Conservation (phyloP, 2,329 filamentous ascomycete species). For the Scytalidium lignicola region DNA sequence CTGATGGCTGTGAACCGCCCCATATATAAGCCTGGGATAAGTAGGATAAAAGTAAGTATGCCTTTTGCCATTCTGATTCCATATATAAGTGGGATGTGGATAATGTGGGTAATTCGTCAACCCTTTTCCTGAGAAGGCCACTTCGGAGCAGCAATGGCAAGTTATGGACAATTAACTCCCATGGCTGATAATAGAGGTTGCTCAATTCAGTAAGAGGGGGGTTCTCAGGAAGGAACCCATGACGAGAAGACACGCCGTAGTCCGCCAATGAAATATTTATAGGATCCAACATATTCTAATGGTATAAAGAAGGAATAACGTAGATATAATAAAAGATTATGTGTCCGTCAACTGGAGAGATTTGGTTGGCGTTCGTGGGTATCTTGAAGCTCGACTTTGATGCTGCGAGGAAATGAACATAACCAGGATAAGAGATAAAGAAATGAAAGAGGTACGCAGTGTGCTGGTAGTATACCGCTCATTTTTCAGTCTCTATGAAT, state of each 20-base stretch:
- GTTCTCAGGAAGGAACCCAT: constrained; percentile 73
- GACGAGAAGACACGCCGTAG: constrained; percentile 18
- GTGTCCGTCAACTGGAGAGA: no score
- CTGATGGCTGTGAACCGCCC: constrained; percentile 70
- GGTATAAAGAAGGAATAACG: neutral
- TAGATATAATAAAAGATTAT: no score
- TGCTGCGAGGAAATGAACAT: no score
- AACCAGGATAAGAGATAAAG: no score
- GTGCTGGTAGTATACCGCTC: no score
- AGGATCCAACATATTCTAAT: constrained; percentile 23
- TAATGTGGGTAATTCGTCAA: constrained; percentile 64
- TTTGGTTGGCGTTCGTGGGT: no score
- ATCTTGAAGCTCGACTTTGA: no score
- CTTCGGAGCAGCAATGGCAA: constrained; percentile 63
- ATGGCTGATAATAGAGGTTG: constrained; percentile 70
- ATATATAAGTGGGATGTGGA: constrained; percentile 57
- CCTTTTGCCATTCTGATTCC: constrained; percentile 73
- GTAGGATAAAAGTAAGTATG: constrained; percentile 74
- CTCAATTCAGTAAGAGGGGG: constrained; percentile 61
- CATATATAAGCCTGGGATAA: constrained; percentile 85
- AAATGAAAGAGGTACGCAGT: no score
- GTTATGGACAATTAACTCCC: constrained; percentile 67
- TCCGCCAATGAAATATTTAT: constrained; percentile 18
- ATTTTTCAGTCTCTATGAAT: no score
- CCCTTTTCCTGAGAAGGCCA: constrained; percentile 55